These are phyloP conservation scores for Cystobasidiaceae sp. DNA, from an alignment of 1,284 basidiomycete species.

Conservation along the genomic window DNA sequence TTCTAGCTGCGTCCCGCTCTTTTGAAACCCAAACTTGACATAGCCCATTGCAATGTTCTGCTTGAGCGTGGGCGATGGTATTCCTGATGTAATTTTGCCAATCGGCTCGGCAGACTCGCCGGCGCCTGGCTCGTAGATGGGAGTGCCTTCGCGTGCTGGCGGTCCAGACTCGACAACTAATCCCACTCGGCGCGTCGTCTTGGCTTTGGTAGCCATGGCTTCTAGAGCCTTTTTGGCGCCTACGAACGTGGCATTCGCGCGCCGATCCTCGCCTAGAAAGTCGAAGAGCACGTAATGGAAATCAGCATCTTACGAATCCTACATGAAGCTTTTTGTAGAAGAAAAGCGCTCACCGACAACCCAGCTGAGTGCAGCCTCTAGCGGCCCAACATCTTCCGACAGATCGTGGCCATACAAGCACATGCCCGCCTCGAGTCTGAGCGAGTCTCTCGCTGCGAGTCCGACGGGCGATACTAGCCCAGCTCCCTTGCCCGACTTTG, in stretches of 20 bases:
- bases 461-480: slow-evolving; percentile 76
- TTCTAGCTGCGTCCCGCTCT: slow-evolving; percentile 76
- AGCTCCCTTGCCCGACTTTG: slow-evolving; percentile 36
- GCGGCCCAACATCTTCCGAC: slow-evolving; percentile 75
- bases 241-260: slow-evolving; percentile 65
- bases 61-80: slow-evolving; percentile 83
- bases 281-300: too few species aligned
- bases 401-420: slow-evolving; percentile 94
- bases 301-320: background rate
- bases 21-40: slow-evolving; percentile 65
- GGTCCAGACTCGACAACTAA: slow-evolving; percentile 70
- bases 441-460: slow-evolving; percentile 84
- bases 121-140: slow-evolving; percentile 29
- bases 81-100: slow-evolving; percentile 83
- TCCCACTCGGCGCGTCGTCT: slow-evolving; percentile 73
- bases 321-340: background rate
- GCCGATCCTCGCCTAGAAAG: slow-evolving; percentile 70
- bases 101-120: slow-evolving; percentile 48
- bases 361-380: slow-evolving; percentile 90
- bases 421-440: slow-evolving; percentile 95
- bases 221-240: slow-evolving; percentile 71
- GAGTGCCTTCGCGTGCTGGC: slow-evolving; percentile 62
- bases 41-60: slow-evolving; percentile 98
- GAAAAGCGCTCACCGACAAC: slow-evolving; percentile 63
- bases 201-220: slow-evolving; percentile 71